Evolutionary conservation across 148 eudicot species (phyloP).

Genomic region (Chenopodium quinoa): DNA sequence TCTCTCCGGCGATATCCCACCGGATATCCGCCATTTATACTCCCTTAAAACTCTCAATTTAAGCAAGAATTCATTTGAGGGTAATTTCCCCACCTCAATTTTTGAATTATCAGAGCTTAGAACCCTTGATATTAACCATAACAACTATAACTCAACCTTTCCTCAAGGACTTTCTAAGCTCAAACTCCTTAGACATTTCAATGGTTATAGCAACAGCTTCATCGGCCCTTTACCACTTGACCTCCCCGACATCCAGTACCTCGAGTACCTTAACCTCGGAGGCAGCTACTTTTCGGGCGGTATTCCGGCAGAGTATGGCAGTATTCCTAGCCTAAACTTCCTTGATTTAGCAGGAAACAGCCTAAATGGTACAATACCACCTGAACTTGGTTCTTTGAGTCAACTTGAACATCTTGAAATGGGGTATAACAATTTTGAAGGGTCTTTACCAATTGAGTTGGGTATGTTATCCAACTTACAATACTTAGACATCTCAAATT

Average conservation of each 20-base stretch:
- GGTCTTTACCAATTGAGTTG: conserved; percentile 49
- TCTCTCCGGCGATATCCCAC: conserved; percentile 63
- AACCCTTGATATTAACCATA: conserved; percentile 69
- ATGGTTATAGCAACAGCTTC: conserved; percentile 83
- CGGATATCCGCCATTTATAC: conserved; percentile 39
- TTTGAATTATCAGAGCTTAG: conserved; percentile 52
- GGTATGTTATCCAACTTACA: conserved; percentile 45
- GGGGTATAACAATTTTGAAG: conserved; percentile 59
- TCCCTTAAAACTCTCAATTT: conserved; percentile 56
- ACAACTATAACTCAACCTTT: conserved; percentile 60
- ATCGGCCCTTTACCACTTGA: conserved; percentile 64
- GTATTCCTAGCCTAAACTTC: conserved; percentile 43
- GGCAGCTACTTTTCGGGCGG: conserved; percentile 81
- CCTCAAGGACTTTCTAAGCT: conserved; percentile 67
- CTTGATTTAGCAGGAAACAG: conserved; percentile 63
- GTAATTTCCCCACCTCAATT: conserved; percentile 44
- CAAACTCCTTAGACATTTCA: conserved; percentile 37
- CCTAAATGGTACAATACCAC: conserved; percentile 59
- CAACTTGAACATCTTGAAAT: conserved; percentile 58
- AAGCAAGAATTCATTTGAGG: conserved; percentile 55
- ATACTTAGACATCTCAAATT: conserved; percentile 63
- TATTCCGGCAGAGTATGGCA: conserved; percentile 60
- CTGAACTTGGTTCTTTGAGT: conserved; percentile 39
- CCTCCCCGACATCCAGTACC: conserved; percentile 32
- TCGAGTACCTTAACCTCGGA: conserved; percentile 72